Base-by-base conservation (phyloP, 208 protist species). In the Trypanosoma avium region DNA sequence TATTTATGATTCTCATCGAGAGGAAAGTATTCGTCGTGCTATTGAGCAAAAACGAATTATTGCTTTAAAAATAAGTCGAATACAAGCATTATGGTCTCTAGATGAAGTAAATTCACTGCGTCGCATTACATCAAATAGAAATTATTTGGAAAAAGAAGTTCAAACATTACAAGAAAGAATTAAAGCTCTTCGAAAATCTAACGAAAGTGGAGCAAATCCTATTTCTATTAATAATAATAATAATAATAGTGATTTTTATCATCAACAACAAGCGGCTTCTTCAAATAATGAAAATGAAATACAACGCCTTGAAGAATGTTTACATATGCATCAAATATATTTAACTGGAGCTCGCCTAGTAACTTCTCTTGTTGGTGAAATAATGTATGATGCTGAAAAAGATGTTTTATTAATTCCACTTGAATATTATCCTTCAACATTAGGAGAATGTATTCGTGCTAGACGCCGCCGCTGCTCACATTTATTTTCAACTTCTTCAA, bases 61-160 rank as follows among this genome's bases (percentile, higher is more conserved):
- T 49, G 63, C 63, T 13, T 55, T 69, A 24, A 69, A 69, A 35
- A 17, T 69, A 30, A 55, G 45, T 60, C 63, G 54, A 33, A 32
- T 69, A 12, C 52, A 61, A 54, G 54, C 29, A 10, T 6, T 32
- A 10, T 69, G 63, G 63, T 61, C 63, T 29, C 17, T 69, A 17
- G 53, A 69, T 33, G 63, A 69, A 35, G 54, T 27, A n/a, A 48
- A 33, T 47, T n/a, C 22, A 17, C 43, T 69, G 19, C 42, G 17
- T 13, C 43, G 8, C 33, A 35, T 69, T 21, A 69, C 53, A 9
- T 30, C 13, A 15, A 15, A 0, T 50, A 21, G 49, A 40, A 19
- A 59, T 2, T 27, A 15, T 13, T 32, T 62, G 4, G 63, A 60
- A 26, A 3, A 43, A 19, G 54, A 61, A 30, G 32, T 69, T 29